phyloP scores from a whole-genome alignment of 2,329 filamentous ascomycete genomes.

The Arthrobotrys musiformis region DNA sequence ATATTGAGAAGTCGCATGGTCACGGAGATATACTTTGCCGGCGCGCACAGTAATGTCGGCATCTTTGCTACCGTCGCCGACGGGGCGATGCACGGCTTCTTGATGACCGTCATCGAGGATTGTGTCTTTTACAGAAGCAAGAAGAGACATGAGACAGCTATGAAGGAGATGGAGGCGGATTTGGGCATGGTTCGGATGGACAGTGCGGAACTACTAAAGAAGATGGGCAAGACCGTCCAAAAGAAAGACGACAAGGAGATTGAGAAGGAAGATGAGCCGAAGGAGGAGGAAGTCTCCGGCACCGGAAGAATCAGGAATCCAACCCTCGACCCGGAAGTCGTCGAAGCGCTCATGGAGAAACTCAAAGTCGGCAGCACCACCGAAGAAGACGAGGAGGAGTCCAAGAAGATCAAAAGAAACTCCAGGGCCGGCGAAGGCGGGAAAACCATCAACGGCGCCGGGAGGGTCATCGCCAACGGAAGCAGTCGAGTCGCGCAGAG shows the following conservation, averaged over 20 bases:
- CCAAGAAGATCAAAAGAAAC: not conserved
- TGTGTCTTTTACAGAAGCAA: slow-evolving; percentile 83
- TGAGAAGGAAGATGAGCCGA: slow-evolving; percentile 1
- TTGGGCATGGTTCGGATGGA: slow-evolving; percentile 68
- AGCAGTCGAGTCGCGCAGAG: slow-evolving; percentile 26
- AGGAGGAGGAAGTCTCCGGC: slow-evolving; percentile 41
- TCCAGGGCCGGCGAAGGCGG: not conserved
- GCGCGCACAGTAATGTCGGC: slow-evolving; percentile 85
- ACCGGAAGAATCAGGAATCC: slow-evolving; percentile 39
- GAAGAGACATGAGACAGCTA: slow-evolving; percentile 74
- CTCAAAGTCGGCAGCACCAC: slow-evolving; percentile 48
- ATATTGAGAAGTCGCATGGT: slow-evolving; percentile 64
- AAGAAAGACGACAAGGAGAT: slow-evolving; percentile 16
- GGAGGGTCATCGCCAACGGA: slow-evolving; percentile 24
- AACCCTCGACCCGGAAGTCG: slow-evolving; percentile 39
- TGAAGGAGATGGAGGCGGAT: slow-evolving; percentile 76
- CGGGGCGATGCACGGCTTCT: slow-evolving; percentile 84
- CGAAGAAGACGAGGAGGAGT: slow-evolving; percentile 46
- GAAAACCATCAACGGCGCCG: slow-evolving; percentile 10
- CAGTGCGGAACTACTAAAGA: slow-evolving; percentile 56
- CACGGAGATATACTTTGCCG: slow-evolving; percentile 87
- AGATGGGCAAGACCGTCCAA: slow-evolving; percentile 35
- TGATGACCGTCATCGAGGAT: slow-evolving; percentile 87
- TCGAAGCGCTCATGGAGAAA: slow-evolving; percentile 53
- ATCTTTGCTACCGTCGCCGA: slow-evolving; percentile 92